Evolutionary conservation across 768 basidiomycete genomes (phyloP).

Genomic region (Amylocystis lapponica): DNA sequence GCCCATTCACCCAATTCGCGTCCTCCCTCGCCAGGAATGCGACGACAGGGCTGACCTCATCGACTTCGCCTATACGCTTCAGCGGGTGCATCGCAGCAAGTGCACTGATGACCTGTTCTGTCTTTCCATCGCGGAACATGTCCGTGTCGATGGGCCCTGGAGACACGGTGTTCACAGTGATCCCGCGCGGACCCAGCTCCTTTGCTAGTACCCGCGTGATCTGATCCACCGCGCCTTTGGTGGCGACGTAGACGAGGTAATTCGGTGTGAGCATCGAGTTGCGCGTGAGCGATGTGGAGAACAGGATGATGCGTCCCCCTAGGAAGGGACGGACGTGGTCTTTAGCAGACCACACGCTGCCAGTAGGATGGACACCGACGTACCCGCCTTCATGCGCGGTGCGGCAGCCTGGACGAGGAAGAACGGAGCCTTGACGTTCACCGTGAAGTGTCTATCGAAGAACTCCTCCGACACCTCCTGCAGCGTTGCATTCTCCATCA

Average conservation of each 20-base stretch:
- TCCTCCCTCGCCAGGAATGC: slow-evolving; percentile 48
- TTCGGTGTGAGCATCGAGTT: slow-evolving; percentile 40
- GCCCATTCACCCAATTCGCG: slow-evolving; percentile 53
- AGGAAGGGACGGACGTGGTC: background rate
- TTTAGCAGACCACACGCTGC: background rate
- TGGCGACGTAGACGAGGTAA: slow-evolving; percentile 45
- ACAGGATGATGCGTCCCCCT: slow-evolving; percentile 53
- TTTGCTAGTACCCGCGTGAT: slow-evolving; percentile 52
- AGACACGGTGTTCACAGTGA: slow-evolving; percentile 54
- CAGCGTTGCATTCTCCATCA: slow-evolving; percentile 48
- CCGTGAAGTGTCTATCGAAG: slow-evolving; percentile 45
- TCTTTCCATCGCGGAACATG: slow-evolving; percentile 51
- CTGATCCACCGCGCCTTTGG: slow-evolving; percentile 59
- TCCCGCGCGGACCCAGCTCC: slow-evolving; percentile 45
- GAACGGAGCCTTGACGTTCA: slow-evolving; percentile 55
- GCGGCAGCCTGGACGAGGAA: slow-evolving; percentile 48
- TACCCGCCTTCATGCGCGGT: slow-evolving; percentile 38
- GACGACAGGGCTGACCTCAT: slow-evolving; percentile 50
- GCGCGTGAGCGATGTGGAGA: slow-evolving; percentile 45
- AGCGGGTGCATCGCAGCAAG: slow-evolving; percentile 42
- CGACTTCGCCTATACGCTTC: slow-evolving; percentile 40
- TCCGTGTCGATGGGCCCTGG: slow-evolving; percentile 53
- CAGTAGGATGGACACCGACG: slow-evolving; percentile 9
- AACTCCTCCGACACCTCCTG: slow-evolving; percentile 46
- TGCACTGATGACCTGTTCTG: slow-evolving; percentile 37